phyloP scores from a whole-genome alignment of 2,329 filamentous ascomycete genomes.

The Aschersonia sp. region DNA sequence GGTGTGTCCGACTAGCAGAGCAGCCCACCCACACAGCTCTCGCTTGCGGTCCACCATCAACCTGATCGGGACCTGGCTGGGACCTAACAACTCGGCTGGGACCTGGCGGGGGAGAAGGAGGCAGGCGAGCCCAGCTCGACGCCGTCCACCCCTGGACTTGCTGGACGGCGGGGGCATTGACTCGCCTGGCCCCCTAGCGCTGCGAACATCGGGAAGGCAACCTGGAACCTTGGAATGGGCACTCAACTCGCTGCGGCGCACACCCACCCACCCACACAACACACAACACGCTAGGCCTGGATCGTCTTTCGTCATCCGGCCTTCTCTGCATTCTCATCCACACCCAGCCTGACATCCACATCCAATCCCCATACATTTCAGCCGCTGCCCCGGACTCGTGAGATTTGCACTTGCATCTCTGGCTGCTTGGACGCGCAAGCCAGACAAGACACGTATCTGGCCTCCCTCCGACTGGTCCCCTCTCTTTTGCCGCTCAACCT shows the following conservation, averaged over 20 bases:
- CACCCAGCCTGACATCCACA: not conserved
- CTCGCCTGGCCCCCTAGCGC: too few species aligned
- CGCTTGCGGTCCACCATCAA: not conserved
- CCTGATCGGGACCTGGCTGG: not conserved
- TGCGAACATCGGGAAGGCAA: too few species aligned
- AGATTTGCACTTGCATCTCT: not conserved
- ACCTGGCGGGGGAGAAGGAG: not conserved
- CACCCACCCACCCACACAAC: not conserved
- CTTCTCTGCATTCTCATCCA: not conserved
- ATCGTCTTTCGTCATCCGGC: not conserved
- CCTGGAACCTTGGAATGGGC: too few species aligned
- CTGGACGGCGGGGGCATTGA: too few species aligned
- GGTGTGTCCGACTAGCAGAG: not conserved
- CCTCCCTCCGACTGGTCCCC: too few species aligned
- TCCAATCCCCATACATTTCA: not conserved
- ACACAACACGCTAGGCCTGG: not conserved
- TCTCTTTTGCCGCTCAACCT: not conserved
- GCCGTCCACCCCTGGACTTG: not conserved
- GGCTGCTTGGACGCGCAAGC: too few species aligned
- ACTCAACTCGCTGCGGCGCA: too few species aligned
- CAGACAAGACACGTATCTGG: too few species aligned
- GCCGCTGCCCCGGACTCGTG: not conserved
- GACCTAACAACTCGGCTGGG: too few species aligned
- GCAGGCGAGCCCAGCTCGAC: not conserved
- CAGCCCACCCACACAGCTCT: not conserved